Base-by-base conservation (phyloP, 1,139 yeast species). In the Sugiyamaella japonica region DNA sequence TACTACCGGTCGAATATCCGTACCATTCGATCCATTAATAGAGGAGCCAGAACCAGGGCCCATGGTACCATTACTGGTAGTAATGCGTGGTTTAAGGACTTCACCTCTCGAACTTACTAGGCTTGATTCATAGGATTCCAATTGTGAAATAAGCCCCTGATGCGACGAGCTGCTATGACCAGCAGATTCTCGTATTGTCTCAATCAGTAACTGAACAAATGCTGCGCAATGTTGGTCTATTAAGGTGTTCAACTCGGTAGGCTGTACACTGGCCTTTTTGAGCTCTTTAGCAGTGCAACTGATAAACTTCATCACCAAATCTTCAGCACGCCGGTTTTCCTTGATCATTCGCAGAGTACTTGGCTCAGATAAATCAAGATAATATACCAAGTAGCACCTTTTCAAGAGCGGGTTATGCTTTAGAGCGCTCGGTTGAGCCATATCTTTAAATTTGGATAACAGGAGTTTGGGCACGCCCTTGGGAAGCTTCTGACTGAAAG, bases 251-350 rank as follows among this genome's bases (percentile, higher is more conserved):
- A 76, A 70, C 43, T 81, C 79, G 12, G 71, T 65, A 1, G 68
- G 71, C 3, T 76, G 76, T 2, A 70, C 65, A 0, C 80, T 80
- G 40, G 81, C 61, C 59, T 83, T 83, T 50, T 75, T 76, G 38
- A 86, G 67, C 66, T 85, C 91, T 61, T 82, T 84, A 55, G 83
- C 82, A 7, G 88, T 83, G 56, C 81, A 77, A 23, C 84, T 77
- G 17, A 85, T 80, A 66, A 86, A 88, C 66, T 79, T 76, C 74
- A 85, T 80, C 7, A 87, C 79, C 51, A 87, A 71, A 55, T 83
- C 86, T 60, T 85, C 91, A 1, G 84, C 81, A 37, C 80, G 76
- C 40, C 75, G 73, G 55, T 77, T 74, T 20, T 76, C 67, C 42
- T 69, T 66, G 50, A 70, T 58, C 60, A 58, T 71, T 25, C 78